Percentiles rank a stretch among this genome's conserved stretches.
Evolutionary conservation across 805 yeast species (phyloP).

Genomic region (Yarrowia porcina): DNA sequence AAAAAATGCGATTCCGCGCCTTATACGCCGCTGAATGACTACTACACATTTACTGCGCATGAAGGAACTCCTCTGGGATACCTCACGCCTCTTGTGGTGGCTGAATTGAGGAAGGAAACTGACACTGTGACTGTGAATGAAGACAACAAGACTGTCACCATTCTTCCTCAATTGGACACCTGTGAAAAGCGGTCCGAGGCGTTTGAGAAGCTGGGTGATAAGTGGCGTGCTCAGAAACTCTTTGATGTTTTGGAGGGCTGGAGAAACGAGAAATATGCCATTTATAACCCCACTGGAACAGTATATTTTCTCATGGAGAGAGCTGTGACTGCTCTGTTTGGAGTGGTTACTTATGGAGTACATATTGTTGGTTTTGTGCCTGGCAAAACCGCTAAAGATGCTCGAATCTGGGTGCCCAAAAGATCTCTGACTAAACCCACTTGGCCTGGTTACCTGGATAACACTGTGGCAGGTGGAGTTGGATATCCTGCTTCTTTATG

Average conservation of each 20-base stretch:
- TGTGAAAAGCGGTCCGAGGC: constrained; percentile 43
- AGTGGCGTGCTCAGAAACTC: constrained; percentile 31
- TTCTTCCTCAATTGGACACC: constrained; percentile 39
- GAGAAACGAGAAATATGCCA: constrained; percentile 80
- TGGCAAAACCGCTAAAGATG: constrained; percentile 42
- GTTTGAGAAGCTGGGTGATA: constrained; percentile 34
- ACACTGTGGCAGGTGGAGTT: constrained; percentile 92
- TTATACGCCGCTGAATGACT: constrained; percentile 13
- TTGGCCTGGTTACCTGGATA: constrained; percentile 86
- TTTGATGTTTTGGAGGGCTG: constrained; percentile 48
- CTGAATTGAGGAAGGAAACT: constrained; percentile 28
- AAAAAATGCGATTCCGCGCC: constrained; percentile 28
- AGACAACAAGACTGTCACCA: constrained; percentile 32
- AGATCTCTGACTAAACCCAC: constrained; percentile 77
- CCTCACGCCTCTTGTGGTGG: constrained; percentile 33
- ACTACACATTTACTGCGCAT: constrained; percentile 34
- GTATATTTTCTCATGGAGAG: constrained; percentile 76
- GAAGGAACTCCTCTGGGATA: constrained; percentile 34
- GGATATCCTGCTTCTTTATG: constrained; percentile 72
- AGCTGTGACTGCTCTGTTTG: constrained; percentile 74
- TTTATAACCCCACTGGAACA: constrained; percentile 52
- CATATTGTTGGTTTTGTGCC: constrained; percentile 78
- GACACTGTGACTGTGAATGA: constrained; percentile 34
- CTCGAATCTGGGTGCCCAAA: constrained; percentile 71
- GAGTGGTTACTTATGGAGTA: constrained; percentile 86